Percentiles rank a stretch among this genome's conserved stretches.
Evolutionary conservation across 2,329 filamentous ascomycete species (phyloP).

Genomic region (Myriangium duriaei): DNA sequence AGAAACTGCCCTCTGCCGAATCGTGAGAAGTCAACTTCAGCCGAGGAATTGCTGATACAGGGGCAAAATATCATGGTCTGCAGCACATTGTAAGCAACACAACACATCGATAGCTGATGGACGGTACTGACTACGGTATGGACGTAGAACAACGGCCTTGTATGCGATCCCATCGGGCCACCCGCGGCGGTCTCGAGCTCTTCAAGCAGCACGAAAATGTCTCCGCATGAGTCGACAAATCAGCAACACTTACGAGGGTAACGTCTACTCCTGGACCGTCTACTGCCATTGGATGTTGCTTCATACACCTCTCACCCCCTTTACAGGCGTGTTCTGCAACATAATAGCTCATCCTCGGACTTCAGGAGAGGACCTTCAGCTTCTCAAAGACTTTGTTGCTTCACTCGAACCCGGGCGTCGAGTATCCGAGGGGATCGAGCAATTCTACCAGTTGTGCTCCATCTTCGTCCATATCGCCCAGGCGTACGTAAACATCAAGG

Average conservation of each 20-base stretch:
- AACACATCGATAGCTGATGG: neutral
- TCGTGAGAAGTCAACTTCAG: no score
- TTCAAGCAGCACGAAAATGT: neutral
- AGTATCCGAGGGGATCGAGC: conserved; percentile 7
- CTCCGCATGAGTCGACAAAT: neutral
- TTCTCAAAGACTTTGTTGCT: conserved; percentile 16
- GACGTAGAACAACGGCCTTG: neutral
- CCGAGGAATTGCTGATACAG: neutral
- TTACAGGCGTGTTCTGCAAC: conserved; percentile 43
- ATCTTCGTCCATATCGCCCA: conserved; percentile 16
- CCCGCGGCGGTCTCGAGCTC: no score
- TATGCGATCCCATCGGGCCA: neutral
- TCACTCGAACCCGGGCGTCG: conserved; percentile 10
- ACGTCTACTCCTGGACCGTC: neutral
- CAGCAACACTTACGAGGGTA: neutral
- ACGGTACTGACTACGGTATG: neutral
- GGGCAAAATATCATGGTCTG: neutral
- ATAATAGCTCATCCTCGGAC: conserved; percentile 16
- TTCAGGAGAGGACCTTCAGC: conserved; percentile 12
- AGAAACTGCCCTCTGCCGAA: no score
- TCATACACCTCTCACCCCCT: conserved; percentile 46
- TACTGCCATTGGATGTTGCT: conserved; percentile 18
- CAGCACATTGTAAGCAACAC: neutral
- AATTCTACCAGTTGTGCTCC: conserved; percentile 15
- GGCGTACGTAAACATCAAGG: neutral